These are phyloP conservation scores for Kodamaea kaohsiungensis DNA, from an alignment of 805 yeast species.

Conservation along the genomic window DNA sequence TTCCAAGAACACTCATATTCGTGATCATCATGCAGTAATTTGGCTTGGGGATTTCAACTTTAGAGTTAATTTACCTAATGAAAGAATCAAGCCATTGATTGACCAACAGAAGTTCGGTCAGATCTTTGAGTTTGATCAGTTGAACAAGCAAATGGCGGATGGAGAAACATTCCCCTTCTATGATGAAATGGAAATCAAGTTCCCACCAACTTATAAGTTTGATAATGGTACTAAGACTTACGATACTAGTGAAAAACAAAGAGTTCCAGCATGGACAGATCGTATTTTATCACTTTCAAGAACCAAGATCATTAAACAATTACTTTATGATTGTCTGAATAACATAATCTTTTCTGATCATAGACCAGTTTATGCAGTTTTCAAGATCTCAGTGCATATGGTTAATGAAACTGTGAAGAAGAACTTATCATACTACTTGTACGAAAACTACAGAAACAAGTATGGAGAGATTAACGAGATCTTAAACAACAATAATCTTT, in stretches of 20 bases:
- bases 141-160: slow-evolving; percentile 66
- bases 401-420: slow-evolving; percentile 63
- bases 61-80: slow-evolving; percentile 71
- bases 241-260: slow-evolving; percentile 87
- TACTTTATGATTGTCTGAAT: slow-evolving; percentile 58
- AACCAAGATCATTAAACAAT: slow-evolving; percentile 58
- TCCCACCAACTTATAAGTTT: slow-evolving; percentile 90
- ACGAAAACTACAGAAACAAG: slow-evolving; percentile 51
- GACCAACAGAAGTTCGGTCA: slow-evolving; percentile 44
- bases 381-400: slow-evolving; percentile 60
- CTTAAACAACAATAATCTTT: slow-evolving; percentile 26
- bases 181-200: slow-evolving; percentile 72
- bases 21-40: slow-evolving; percentile 81
- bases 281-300: slow-evolving; percentile 65
- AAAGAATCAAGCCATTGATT: slow-evolving; percentile 64
- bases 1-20: slow-evolving; percentile 55
- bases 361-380: slow-evolving; percentile 81
- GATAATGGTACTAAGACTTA: slow-evolving; percentile 80
- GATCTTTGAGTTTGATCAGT: slow-evolving; percentile 74
- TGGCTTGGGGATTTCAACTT: slow-evolving; percentile 97
- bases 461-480: slow-evolving; percentile 43
- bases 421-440: slow-evolving; percentile 56
- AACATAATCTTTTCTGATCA: slow-evolving; percentile 79
- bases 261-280: slow-evolving; percentile 98
- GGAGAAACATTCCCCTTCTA: slow-evolving; percentile 82